phyloP scores from a whole-genome alignment of 202 grass and related monocot genomes.

The Dendrocalamus latiflorus region DNA sequence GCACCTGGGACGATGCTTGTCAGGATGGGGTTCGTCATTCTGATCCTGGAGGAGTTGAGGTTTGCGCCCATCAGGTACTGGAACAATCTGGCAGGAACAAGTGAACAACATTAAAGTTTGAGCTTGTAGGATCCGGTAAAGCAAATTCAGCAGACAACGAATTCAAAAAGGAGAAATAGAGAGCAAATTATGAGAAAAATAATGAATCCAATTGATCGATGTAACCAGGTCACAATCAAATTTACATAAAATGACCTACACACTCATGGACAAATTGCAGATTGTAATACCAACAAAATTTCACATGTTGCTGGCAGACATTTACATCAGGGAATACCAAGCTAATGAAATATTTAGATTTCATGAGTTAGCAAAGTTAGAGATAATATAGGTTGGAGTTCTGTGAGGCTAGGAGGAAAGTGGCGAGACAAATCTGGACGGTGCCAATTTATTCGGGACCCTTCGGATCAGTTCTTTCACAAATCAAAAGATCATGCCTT shows the following conservation, averaged over 20 bases:
- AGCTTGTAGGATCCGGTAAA: neutral
- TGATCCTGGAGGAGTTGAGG: constrained; percentile 75
- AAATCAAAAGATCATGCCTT: neutral
- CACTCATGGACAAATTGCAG: neutral
- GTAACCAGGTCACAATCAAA: neutral
- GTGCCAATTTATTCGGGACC: neutral
- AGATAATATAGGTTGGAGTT: neutral
- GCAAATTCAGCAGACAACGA: neutral
- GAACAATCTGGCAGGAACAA: constrained; percentile 52
- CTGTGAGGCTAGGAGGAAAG: neutral
- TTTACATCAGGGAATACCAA: neutral
- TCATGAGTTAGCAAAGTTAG: neutral
- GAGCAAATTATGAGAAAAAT: neutral
- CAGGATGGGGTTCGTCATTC: constrained; percentile 69
- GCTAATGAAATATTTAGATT: neutral
- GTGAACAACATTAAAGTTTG: neutral
- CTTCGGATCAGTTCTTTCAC: neutral
- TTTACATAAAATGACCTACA: neutral
- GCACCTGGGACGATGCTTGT: constrained; percentile 62
- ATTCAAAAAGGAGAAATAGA: neutral
- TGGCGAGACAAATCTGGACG: neutral
- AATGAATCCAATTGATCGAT: neutral
- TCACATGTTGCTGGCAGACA: neutral
- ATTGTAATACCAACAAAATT: neutral
- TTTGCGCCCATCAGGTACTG: constrained; percentile 86